Base-by-base conservation (phyloP, 305 asterid species). In the Solanum hybrid region DNA sequence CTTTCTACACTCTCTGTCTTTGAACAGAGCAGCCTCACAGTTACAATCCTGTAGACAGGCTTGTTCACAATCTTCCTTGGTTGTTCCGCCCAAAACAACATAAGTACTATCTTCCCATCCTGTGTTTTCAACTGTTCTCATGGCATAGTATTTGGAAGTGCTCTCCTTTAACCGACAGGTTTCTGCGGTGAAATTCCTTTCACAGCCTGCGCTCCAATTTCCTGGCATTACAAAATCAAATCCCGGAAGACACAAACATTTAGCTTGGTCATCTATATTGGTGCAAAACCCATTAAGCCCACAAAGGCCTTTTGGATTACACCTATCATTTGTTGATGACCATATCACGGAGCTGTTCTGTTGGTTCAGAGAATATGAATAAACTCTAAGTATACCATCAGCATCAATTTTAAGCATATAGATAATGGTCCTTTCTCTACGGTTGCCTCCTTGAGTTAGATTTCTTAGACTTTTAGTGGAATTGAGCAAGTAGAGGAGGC, bases 1-100 rank as follows among this genome's bases (percentile, higher is more conserved):
- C 92, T 91, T 94, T 29, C 51, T n/a, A 78, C 97, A 95, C 2
- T 1, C 11, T 2, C 75, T 79, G 22, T 89, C 89, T 11, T 28
- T 29, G 71, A 89, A 91, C 14, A 91, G 71, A 6, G 93, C 93
- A 4, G 90, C 94, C 20, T 93, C 96, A 36, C 96, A 94, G n/a
- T 92, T 93, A 51, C 95, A 94, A 88, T 95, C 96, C 5, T 90
- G 81, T 3, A 89, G 90, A 83, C 95, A 94, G 8, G 93, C 93
- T 51, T 81, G 28, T 34, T 3, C 61, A 86, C 96, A 93, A 1
- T 85, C 90, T 35, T 93, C 93, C 87, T 29, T 12, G 4, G 84
- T 92, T 12, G 33, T 5, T 33, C 36, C 12, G 3, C 1, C n/a
- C 46, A 88, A 33, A 16, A 3, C 26, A 5, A 35, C 73, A 18